Evolutionary conservation across 345 rosid genomes (phyloP), one percentile per base, ranked within the genome.

Genomic region (Eucalyptus marginata): DNA sequence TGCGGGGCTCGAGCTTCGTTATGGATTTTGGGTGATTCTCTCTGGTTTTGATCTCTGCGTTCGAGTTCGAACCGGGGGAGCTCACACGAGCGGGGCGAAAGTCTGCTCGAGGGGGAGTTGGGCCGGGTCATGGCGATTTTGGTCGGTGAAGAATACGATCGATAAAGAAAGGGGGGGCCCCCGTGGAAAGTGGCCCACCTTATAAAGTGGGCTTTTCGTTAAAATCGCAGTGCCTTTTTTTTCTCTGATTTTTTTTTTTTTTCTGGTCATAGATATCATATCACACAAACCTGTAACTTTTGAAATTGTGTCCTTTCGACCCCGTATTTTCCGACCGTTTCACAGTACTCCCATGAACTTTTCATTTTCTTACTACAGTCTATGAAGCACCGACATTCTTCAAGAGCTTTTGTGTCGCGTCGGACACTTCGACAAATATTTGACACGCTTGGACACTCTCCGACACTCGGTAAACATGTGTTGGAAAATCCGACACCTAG

Each of bases 21-120:
- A 2, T 25, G 24, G 47, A 24, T 40, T 68, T 56, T 0, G 13
- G 84, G 29, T 43, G 47, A 76, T 40, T 33, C 25, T 10, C 25
- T 40, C 8, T 40, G 84, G 27, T 40, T n/a, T 76, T 40, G 47
- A 40, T 40, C 27, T 4, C 47, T 6, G 16, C 47, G 84, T 36
- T 76, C 84, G 29, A 76, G 84, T 76, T 76, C 29, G 84, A 76
- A 76, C 46, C 83, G 47, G 47, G 46, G 83, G 24, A 76, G 83
- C 83, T 4, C 46, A 76, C 83, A 22, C 83, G 25, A 76, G 46
- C 84, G 84, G 24, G 47, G 47, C 84, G 84, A 20, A 3, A 76
- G 84, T 18, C 40, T 64, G 76, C 4, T 64, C 84, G 29, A 76
- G 27, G 22, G 40, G 44, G 47, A 56, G 31, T 76, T 76, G 84